These are phyloP conservation scores for Clitocybe nebularis DNA, from an alignment of 1,284 basidiomycete species.

Conservation along the genomic window DNA sequence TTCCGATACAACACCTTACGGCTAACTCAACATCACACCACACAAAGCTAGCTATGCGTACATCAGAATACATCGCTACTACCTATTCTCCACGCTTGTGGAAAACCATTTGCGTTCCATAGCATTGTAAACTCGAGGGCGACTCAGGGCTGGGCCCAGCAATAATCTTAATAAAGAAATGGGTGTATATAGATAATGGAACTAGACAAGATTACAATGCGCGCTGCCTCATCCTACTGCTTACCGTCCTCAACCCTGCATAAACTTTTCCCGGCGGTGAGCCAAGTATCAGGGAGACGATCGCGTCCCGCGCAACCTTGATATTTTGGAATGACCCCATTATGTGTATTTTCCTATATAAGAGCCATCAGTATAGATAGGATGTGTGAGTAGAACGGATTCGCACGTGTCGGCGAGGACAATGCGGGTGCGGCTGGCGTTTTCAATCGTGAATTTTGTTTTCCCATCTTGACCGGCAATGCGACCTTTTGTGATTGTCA, in stretches of 20 bases:
- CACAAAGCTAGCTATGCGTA: too few relatives aligned
- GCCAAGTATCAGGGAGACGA: slow-evolving; percentile 93
- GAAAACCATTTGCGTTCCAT: too few relatives aligned
- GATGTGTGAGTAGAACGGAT: too few relatives aligned
- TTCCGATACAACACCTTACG: too few relatives aligned
- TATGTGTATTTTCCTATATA: slow-evolving; percentile 83
- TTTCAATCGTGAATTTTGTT: slow-evolving; percentile 98
- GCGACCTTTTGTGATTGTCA: slow-evolving; percentile 58
- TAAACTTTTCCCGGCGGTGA: slow-evolving; percentile 98
- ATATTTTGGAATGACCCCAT: slow-evolving; percentile 96
- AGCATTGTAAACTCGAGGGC: too few relatives aligned
- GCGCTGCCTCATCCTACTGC: slow-evolving; percentile 90
- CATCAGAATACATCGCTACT: too few relatives aligned
- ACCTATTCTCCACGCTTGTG: too few relatives aligned
- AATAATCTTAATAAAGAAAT: too few relatives aligned
- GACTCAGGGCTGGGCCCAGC: too few relatives aligned
- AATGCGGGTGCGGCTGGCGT: slow-evolving; percentile 91
- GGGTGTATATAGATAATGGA: slow-evolving; percentile 8
- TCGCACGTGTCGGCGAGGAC: slow-evolving; percentile 94
- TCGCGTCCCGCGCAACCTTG: slow-evolving; percentile 93
- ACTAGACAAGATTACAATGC: slow-evolving; percentile 45
- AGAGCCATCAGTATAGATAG: slow-evolving; percentile 9
- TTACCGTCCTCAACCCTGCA: slow-evolving; percentile 85
- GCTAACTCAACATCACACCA: too few relatives aligned
- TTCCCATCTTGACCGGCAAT: slow-evolving; percentile 98